phyloP scores from a whole-genome alignment of 257 asterid genomes.

The Solanum stenotomum region DNA sequence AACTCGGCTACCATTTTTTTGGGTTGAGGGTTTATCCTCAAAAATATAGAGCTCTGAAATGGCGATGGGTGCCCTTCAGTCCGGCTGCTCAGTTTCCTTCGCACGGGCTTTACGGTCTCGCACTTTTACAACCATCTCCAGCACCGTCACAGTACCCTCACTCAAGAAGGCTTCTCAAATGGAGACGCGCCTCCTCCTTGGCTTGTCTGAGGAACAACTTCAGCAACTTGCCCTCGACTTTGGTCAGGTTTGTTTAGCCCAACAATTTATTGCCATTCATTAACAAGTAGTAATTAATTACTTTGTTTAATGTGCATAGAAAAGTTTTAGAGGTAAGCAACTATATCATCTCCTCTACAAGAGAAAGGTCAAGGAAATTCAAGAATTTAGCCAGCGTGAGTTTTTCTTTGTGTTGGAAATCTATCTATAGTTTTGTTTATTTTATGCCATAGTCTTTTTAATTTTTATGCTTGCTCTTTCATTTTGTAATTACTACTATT shows the following conservation, averaged over 20 bases:
- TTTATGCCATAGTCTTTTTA: not conserved
- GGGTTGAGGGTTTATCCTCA: not conserved
- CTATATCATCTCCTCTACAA: constrained; percentile 77
- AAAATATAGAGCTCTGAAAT: not conserved
- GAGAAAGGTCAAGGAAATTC: constrained; percentile 67
- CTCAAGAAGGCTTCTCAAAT: constrained; percentile 16
- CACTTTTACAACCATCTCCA: constrained; percentile 31
- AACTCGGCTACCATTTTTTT: not conserved
- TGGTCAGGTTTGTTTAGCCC: constrained; percentile 39
- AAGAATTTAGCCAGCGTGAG: constrained; percentile 71
- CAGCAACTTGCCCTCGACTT: constrained; percentile 66
- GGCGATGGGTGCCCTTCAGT: constrained; percentile 46
- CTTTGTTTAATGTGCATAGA: constrained; percentile 24
- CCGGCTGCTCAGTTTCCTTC: constrained; percentile 24
- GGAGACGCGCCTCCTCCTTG: constrained; percentile 60
- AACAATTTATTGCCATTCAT: not conserved
- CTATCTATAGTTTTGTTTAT: not conserved
- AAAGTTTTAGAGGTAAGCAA: constrained; percentile 82
- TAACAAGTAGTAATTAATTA: no score
- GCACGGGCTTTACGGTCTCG: constrained; percentile 39
- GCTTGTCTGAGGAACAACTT: constrained; percentile 73
- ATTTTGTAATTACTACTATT: not conserved
- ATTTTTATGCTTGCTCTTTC: not conserved
- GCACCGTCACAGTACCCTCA: constrained; percentile 27
- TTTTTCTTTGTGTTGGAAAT: not conserved